phyloP scores from a whole-genome alignment of 345 rosid genomes.

The Orychophragmus violaceus region DNA sequence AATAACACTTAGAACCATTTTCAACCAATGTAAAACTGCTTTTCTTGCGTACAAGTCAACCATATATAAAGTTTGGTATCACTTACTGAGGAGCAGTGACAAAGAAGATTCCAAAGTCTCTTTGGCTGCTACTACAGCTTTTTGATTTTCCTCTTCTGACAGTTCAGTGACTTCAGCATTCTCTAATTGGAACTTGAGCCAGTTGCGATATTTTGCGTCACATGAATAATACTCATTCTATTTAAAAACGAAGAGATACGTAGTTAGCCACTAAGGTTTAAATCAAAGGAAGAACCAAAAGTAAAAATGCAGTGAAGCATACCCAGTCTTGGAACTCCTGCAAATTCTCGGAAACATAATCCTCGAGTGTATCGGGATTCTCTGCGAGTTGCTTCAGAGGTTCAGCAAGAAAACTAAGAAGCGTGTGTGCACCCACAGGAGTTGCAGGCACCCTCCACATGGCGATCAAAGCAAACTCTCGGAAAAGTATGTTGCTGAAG shows the following conservation, averaged over 20 bases:
- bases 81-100: constrained; percentile 64
- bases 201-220: constrained; percentile 91
- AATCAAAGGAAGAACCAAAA: constrained; percentile 7
- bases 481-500: constrained; percentile 77
- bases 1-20: constrained; percentile 14
- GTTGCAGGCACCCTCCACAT: constrained; percentile 98
- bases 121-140: constrained; percentile 53
- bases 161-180: constrained; percentile 65
- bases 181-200: constrained; percentile 82
- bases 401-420: constrained; percentile 94
- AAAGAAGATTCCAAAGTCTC: constrained; percentile 63
- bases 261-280: not conserved
- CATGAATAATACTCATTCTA: constrained; percentile 92
- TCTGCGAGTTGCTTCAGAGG: constrained; percentile 96
- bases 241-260: constrained; percentile 6
- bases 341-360: constrained; percentile 65
- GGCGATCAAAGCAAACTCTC: constrained; percentile 93
- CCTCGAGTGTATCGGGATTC: constrained; percentile 48
- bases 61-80: not conserved
- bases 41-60: constrained; percentile 3
- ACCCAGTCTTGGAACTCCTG: constrained; percentile 97
- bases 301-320: constrained; percentile 23
- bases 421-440: constrained; percentile 91
- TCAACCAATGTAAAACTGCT: not conserved
- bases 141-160: constrained; percentile 69